phyloP scores from a whole-genome alignment of 306 rosid species.

The Rosa lucieae region DNA sequence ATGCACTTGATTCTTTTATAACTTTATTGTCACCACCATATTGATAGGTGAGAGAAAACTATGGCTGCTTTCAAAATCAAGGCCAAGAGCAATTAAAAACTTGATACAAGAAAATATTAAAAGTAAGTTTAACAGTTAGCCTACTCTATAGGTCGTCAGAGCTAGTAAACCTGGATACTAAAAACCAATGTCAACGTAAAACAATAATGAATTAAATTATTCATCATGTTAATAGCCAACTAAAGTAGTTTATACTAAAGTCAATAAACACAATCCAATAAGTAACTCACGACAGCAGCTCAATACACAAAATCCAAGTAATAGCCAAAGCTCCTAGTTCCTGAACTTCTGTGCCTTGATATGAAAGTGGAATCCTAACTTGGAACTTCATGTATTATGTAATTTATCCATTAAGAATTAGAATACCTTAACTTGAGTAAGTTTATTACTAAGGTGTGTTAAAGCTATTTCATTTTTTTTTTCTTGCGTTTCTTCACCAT shows the following conservation, averaged over 20 bases:
- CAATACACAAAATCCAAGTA: not conserved
- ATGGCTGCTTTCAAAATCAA: not conserved
- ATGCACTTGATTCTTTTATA: not conserved
- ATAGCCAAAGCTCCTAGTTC: not conserved
- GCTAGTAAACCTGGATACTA: not conserved
- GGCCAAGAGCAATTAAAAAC: not conserved
- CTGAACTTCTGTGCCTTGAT: not conserved
- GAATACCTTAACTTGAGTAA: not conserved
- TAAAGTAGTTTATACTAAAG: not conserved
- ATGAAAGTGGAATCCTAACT: not conserved
- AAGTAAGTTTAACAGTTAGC: not conserved
- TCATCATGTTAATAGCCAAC: constrained; percentile 1
- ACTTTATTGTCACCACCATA: not conserved
- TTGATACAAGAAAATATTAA: not conserved
- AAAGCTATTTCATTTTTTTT: not conserved
- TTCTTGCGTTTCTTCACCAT: not conserved
- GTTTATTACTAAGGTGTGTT: not conserved
- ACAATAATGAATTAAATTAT: not conserved
- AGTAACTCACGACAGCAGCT: not conserved
- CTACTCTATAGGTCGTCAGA: not conserved
- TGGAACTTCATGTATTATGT: too few relatives aligned
- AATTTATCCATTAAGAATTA: not conserved
- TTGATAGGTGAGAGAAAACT: not conserved
- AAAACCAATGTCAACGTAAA: not conserved
- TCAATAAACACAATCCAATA: too few relatives aligned